Evolutionary conservation across 306 rosid species (phyloP).

Genomic region (Alnus rubra): DNA sequence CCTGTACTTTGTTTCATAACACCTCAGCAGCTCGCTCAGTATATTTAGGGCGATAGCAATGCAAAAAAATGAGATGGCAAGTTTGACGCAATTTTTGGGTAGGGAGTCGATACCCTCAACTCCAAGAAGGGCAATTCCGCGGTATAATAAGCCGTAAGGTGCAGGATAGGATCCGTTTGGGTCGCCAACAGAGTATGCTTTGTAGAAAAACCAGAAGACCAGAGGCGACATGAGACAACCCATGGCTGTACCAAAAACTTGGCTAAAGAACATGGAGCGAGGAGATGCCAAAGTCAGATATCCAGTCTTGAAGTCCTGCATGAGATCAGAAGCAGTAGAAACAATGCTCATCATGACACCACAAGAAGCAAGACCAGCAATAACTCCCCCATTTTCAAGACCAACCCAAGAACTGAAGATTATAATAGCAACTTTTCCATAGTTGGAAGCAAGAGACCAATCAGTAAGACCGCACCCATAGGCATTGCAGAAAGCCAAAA

Average conservation of each 20-base stretch:
- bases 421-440: slow-evolving; percentile 72
- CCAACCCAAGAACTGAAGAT: slow-evolving; percentile 74
- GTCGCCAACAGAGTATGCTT: slow-evolving; percentile 60
- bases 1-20: slow-evolving; percentile 38
- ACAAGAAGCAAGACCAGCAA: slow-evolving; percentile 78
- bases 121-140: slow-evolving; percentile 73
- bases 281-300: slow-evolving; percentile 71
- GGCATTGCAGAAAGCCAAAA: slow-evolving; percentile 74
- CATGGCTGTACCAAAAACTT: slow-evolving; percentile 60
- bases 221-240: slow-evolving; percentile 58
- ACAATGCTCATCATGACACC: slow-evolving; percentile 88
- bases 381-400: slow-evolving; percentile 51
- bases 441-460: slow-evolving; percentile 79
- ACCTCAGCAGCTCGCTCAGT: slow-evolving; percentile 36
- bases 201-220: slow-evolving; percentile 67
- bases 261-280: slow-evolving; percentile 70
- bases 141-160: slow-evolving; percentile 59
- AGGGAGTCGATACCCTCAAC: slow-evolving; percentile 66
- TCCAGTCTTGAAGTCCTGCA: slow-evolving; percentile 85
- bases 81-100: slow-evolving; percentile 59
- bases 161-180: slow-evolving; percentile 67
- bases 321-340: slow-evolving; percentile 71
- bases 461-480: slow-evolving; percentile 79
- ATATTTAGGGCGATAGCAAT: slow-evolving; percentile 36
- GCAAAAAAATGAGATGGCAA: slow-evolving; percentile 42